Percentiles rank a stretch among this genome's conserved stretches.
Conservation (phyloP, 768 basidiomycete genomes). For the Tricholomella constricta region DNA sequence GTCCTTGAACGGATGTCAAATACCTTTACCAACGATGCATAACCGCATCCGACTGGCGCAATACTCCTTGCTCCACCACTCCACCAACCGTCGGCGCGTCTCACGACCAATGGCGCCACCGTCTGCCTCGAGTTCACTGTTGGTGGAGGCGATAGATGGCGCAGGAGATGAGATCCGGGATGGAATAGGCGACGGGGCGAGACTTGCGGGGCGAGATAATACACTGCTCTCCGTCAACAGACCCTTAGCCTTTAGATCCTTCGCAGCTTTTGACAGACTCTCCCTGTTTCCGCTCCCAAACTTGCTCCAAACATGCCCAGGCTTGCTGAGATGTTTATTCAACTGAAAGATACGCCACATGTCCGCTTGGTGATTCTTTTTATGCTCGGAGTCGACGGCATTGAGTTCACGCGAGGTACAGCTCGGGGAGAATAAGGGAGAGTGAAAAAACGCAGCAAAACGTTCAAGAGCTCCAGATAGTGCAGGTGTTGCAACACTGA, state of each 20-base stretch:
- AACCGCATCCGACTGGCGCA: slow-evolving; percentile 82
- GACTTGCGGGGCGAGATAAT: slow-evolving; percentile 32
- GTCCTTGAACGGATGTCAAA: neutral
- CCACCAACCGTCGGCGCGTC: slow-evolving; percentile 72
- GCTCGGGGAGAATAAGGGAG: slow-evolving; percentile 84
- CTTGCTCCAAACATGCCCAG: slow-evolving; percentile 85
- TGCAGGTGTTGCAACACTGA: slow-evolving; percentile 65
- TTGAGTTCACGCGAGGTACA: slow-evolving; percentile 90
- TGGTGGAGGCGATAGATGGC: slow-evolving; percentile 53
- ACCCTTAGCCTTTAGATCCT: slow-evolving; percentile 52
- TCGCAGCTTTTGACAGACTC: slow-evolving; percentile 67
- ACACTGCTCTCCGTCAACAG: slow-evolving; percentile 32
- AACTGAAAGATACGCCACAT: slow-evolving; percentile 95
- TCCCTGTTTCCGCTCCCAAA: slow-evolving; percentile 88
- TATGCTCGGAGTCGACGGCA: slow-evolving; percentile 96
- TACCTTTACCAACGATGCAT: slow-evolving; percentile 80
- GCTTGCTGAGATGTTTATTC: slow-evolving; percentile 81
- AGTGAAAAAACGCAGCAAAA: slow-evolving; percentile 87
- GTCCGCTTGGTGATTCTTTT: slow-evolving; percentile 92
- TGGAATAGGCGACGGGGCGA: slow-evolving; percentile 45
- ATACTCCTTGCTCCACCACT: slow-evolving; percentile 86
- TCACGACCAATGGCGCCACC: slow-evolving; percentile 80
- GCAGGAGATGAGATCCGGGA: slow-evolving; percentile 62
- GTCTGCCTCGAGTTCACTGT: slow-evolving; percentile 67
- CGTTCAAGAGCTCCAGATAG: slow-evolving; percentile 73